These are phyloP conservation scores for Trichosphaerium sp. DNA, from an alignment of 78 protist genomes.

Conservation along the genomic window DNA sequence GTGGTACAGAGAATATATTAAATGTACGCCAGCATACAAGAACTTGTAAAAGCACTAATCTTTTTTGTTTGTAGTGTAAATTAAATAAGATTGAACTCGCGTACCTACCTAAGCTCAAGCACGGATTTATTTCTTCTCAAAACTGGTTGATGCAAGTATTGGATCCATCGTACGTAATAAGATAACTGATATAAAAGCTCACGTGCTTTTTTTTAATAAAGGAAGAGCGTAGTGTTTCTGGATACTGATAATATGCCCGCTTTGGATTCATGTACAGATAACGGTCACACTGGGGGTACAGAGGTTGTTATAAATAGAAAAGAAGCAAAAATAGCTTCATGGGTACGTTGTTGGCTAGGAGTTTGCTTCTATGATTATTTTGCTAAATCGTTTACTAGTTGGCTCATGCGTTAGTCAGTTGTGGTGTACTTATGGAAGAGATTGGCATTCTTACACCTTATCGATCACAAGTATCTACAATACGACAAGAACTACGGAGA, in stretches of 20 bases:
- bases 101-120: no score
- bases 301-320: conserved; percentile 5
- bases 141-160: not conserved
- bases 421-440: not conserved
- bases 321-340: not conserved
- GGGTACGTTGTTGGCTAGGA: no score
- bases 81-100: no score
- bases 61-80: no score
- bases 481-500: not conserved
- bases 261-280: not conserved
- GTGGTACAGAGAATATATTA: conserved; percentile 32
- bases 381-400: not conserved
- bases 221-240: conserved; percentile 3
- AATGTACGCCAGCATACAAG: not conserved
- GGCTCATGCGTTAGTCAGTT: not conserved
- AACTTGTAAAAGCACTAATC: not conserved
- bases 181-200: not conserved
- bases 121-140: no score
- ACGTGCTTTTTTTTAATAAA: not conserved
- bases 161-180: no score
- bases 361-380: not conserved
- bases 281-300: not conserved
- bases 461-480: conserved; percentile 43
- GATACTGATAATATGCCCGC: conserved; percentile 8
- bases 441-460: conserved; percentile 78